Percentiles rank a stretch among this genome's conserved stretches.
These are phyloP conservation scores for Penicillium canescens DNA, from an alignment of 495 filamentous ascomycete species.

Conservation along the genomic window DNA sequence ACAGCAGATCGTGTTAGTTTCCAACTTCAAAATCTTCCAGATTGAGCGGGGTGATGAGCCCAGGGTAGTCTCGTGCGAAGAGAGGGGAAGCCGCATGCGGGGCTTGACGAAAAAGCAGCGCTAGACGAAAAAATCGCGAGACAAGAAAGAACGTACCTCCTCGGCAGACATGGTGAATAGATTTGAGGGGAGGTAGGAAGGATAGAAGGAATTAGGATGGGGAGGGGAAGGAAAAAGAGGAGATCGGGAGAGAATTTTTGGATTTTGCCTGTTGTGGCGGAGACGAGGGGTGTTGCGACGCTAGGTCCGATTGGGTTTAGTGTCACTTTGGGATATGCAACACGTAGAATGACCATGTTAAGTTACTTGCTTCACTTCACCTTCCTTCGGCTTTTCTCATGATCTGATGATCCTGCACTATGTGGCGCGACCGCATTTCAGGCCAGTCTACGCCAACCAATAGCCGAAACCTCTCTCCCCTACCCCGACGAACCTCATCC, in stretches of 20 bases:
- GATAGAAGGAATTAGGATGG: conserved; percentile 11
- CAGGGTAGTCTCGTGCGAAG: conserved; percentile 18
- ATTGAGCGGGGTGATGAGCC: neutral
- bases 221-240: conserved; percentile 23
- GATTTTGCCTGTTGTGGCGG: too few relatives aligned
- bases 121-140: conserved; percentile 9
- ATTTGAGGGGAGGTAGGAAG: conserved; percentile 13
- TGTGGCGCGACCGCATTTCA: conserved; percentile 89
- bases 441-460: conserved; percentile 68
- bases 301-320: conserved; percentile 27
- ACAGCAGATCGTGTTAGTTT: conserved; percentile 14
- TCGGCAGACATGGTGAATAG: conserved; percentile 44
- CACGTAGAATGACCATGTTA: neutral
- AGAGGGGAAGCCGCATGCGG: conserved; percentile 38
- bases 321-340: conserved; percentile 1
- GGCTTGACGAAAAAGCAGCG: conserved; percentile 23
- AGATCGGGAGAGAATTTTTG: conserved; percentile 13
- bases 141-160: conserved; percentile 33
- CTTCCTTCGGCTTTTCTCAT: neutral
- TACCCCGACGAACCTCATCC: conserved; percentile 61
- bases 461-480: conserved; percentile 65
- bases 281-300: neutral
- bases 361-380: neutral
- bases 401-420: conserved; percentile 31
- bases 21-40: neutral